Base-by-base conservation (phyloP, 2,329 filamentous ascomycete genomes). In the Penicillium concentricum region DNA sequence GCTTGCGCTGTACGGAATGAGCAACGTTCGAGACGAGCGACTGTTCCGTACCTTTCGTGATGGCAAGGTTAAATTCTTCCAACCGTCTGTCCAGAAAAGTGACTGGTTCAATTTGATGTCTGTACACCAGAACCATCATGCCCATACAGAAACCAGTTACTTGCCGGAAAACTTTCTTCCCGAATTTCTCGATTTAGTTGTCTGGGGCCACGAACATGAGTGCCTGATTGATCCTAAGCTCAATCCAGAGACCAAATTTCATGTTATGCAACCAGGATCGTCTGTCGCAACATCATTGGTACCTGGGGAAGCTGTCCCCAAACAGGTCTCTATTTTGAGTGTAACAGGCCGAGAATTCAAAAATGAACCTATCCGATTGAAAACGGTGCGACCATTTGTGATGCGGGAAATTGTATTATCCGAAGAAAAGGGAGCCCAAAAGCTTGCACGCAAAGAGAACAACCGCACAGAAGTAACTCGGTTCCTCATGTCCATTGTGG, bases 191-290 rank as follows among this genome's bases (percentile, higher is more conserved):
- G 89, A 99, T 69, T 81, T 99, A 5, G 86, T 99, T 0, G 84
- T 99, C 49, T 99, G 94, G 94, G 94, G 94, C 3, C 94, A 99
- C 68, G 94, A 99, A 74, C 94, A 99, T 70, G 93, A 99, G 73
- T 99, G 94, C 69, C 73, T 93, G 8, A 96, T 99, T 61, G 87
- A 96, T 43, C 94, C 94, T 0, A 79, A 80, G 1, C 81, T 86
- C 45, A 99, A 97, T 66, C 85, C 89, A 0, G 91, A 96, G 68
- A 96, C 88, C 46, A 89, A 88, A 0, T 99, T 99, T 66, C 87
- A 94, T 65, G 93, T 99, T 61, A 97, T 99, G 85, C 94, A 99
- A 68, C 94, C 94, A 0, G 94, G 94, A 0, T 99, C 94, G 0
- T 97, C 94, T 0, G 89, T 99, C 0, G 94, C 93, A 0, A 99